phyloP scores from a whole-genome alignment of 768 basidiomycete species.

The Boletellus sp. region DNA sequence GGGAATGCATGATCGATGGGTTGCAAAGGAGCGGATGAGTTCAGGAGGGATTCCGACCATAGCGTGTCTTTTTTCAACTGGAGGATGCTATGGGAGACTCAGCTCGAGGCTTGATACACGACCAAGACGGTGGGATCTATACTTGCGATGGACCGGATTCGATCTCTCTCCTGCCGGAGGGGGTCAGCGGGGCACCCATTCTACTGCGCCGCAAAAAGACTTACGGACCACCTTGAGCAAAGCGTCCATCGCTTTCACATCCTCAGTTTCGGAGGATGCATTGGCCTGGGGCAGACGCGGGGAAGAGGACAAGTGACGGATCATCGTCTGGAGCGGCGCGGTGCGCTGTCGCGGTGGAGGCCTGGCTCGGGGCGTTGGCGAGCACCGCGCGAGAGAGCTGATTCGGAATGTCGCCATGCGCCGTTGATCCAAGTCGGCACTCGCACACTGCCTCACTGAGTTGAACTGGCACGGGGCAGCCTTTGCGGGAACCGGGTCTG shows the following conservation, averaged over 20 bases:
- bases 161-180: conserved; percentile 41
- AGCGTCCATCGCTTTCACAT: conserved; percentile 55
- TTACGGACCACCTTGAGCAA: conserved; percentile 56
- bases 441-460: too few species aligned
- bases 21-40: conserved; percentile 26
- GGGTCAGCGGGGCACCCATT: neutral
- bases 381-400: too few species aligned
- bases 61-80: conserved; percentile 49
- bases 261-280: conserved; percentile 49
- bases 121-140: conserved; percentile 12
- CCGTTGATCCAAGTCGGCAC: too few species aligned
- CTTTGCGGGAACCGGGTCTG: too few species aligned
- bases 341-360: neutral
- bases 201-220: conserved; percentile 20
- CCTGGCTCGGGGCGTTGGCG: too few species aligned
- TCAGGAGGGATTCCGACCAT: conserved; percentile 60
- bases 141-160: conserved; percentile 54
- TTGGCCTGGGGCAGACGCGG: conserved; percentile 12
- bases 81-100: conserved; percentile 41
- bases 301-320: conserved; percentile 2
- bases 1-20: conserved; percentile 11
- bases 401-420: too few species aligned
- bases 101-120: neutral
- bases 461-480: too few species aligned
- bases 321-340: neutral